Evolutionary conservation across 1,284 basidiomycete genomes (phyloP), one percentile per base, ranked within the genome.

Genomic region (Cutaneotrichosporon daszewskae): DNA sequence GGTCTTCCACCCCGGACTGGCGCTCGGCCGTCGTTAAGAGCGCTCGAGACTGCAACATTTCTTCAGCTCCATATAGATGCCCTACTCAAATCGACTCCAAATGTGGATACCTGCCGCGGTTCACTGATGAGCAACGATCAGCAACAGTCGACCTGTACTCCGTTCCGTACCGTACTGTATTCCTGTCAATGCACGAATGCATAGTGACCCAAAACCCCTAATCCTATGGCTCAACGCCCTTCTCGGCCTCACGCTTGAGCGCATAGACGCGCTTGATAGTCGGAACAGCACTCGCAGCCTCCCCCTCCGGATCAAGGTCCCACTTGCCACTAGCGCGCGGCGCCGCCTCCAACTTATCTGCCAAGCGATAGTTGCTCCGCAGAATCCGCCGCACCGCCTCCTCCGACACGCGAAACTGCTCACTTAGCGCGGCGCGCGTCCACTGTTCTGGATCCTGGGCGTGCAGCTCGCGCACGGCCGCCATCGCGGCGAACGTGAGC

Each of bases 401-500:
- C 33, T 84, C 81, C 59, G 83, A 86, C 62, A 94, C 80, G 59
- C 76, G 81, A 71, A 94, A 95, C 60, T 80, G 79, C 47, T 83
- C 76, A 17, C 86, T 81, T 14, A 95, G 79, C 0, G 82, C 70
- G 16, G 81, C 76, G 13, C 82, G 84, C 20, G 77, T 78, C 71
- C 85, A 90, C 25, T 72, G 77, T 37, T 75, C 74, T 4, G 84
- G 83, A 63, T 94, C 82, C 35, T 81, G 66, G 28, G 71, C 66
- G 67, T 92, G 79, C 51, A 95, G 73, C 38, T 80, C 75, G 27
- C 86, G 81, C 49, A 95, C 64, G 23, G 83, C 83, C 45, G 85
- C 83, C 89, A 95, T 95, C 23, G 88, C 87, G 49, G 88, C 84
- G 47, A 85, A 79, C n/a, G 87, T 89, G 42, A 95, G 69, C 65